These are phyloP conservation scores for Lolium multiflorum DNA, from an alignment of 176 grass and related monocot species.

Conservation along the genomic window DNA sequence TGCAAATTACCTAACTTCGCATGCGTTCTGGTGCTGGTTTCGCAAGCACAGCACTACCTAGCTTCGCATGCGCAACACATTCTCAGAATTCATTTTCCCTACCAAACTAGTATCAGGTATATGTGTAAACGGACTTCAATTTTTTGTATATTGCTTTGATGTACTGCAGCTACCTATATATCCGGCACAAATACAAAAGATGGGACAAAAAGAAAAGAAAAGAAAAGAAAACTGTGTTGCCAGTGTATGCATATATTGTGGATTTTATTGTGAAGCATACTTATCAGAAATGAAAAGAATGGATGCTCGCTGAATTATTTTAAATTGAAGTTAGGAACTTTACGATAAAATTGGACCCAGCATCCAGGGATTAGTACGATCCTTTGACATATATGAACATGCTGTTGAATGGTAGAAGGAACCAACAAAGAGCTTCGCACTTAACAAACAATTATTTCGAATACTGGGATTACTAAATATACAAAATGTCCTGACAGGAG, in stretches of 20 bases:
- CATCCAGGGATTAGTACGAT: not conserved
- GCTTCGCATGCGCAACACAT: too few relatives aligned
- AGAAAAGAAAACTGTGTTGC: not conserved
- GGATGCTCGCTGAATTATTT: constrained; percentile 8
- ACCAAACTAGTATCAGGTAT: too few relatives aligned
- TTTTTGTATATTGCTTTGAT: too few relatives aligned
- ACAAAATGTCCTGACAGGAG: not conserved
- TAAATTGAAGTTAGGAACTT: constrained; percentile 12
- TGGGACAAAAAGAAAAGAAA: not conserved
- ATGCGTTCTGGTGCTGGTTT: too few relatives aligned
- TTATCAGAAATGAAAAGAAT: constrained; percentile 22
- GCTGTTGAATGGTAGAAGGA: too few relatives aligned
- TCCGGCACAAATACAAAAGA: constrained; percentile 2
- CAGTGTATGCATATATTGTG: not conserved
- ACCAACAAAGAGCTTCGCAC: constrained; percentile 2
- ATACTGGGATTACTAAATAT: not conserved
- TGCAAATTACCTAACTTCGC: too few relatives aligned
- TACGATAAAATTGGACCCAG: not conserved
- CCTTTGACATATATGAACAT: not conserved
- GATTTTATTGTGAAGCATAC: not conserved
- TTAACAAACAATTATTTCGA: not conserved
- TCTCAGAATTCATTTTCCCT: too few relatives aligned
- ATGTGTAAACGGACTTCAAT: too few relatives aligned
- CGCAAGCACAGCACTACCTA: too few relatives aligned
- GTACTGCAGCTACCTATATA: too few relatives aligned